These are phyloP conservation scores for Sonneratia caseolaris DNA, from an alignment of 345 rosid species.

Conservation along the genomic window DNA sequence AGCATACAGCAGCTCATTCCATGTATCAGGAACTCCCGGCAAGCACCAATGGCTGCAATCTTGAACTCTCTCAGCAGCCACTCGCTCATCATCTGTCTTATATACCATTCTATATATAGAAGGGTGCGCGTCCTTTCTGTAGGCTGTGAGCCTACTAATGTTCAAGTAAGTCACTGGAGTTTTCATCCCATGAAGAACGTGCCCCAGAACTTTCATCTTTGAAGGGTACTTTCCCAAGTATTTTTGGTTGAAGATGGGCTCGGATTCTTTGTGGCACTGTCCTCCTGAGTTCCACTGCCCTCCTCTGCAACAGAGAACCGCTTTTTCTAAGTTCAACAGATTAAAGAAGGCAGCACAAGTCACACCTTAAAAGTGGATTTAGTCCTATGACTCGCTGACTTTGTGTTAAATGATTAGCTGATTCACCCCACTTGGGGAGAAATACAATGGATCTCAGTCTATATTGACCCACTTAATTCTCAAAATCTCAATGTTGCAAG, in stretches of 20 bases:
- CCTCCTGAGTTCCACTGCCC: slow-evolving; percentile 94
- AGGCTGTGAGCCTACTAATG: slow-evolving; percentile 68
- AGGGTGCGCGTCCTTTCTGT: slow-evolving; percentile 82
- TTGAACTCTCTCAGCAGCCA: slow-evolving; percentile 47
- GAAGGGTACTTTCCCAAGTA: slow-evolving; percentile 63
- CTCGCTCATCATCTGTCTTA: slow-evolving; percentile 36
- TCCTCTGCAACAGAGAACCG: slow-evolving; percentile 34
- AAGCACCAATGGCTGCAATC: slow-evolving; percentile 56
- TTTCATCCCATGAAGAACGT: slow-evolving; percentile 46
- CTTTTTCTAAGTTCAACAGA: background rate
- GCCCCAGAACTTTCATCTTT: slow-evolving; percentile 67
- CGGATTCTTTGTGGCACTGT: slow-evolving; percentile 69
- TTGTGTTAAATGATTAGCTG: too few relatives aligned
- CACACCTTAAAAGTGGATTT: too few relatives aligned
- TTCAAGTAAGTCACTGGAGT: slow-evolving; percentile 59
- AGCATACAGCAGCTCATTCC: slow-evolving; percentile 76
- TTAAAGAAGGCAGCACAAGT: background rate
- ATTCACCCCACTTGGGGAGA: too few relatives aligned
- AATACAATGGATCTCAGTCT: too few relatives aligned
- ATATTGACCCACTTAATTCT: too few relatives aligned
- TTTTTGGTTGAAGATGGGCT: slow-evolving; percentile 43
- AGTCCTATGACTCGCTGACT: too few relatives aligned
- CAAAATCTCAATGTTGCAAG: too few relatives aligned
- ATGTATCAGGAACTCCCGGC: slow-evolving; percentile 67
- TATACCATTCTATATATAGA: slow-evolving; percentile 56